Evolutionary conservation across 2,329 filamentous ascomycete species (phyloP).

Genomic region (Penicillium sp.): DNA sequence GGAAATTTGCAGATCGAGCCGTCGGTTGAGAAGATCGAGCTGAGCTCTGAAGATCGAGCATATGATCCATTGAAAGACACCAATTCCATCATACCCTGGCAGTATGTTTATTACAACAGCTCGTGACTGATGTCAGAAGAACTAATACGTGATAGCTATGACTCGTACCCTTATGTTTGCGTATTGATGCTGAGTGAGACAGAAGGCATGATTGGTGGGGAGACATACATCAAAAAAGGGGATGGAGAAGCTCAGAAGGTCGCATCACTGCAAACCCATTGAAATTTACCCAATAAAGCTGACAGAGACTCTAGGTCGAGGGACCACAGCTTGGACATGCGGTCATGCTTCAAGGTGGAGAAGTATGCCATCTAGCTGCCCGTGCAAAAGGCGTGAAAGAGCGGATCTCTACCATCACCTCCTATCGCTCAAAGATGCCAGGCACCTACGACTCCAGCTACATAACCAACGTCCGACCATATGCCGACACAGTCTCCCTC

Average conservation of each 20-base stretch:
- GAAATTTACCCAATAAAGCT: neutral
- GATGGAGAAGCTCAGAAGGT: slow-evolving; percentile 21
- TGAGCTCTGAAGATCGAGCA: slow-evolving; percentile 11
- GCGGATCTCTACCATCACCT: slow-evolving; percentile 30
- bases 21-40: slow-evolving; percentile 10
- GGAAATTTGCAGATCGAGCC: slow-evolving; percentile 20
- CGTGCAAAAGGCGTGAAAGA: slow-evolving; percentile 26
- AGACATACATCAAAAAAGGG: slow-evolving; percentile 29
- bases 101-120: slow-evolving; percentile 15
- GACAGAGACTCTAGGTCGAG: slow-evolving; percentile 4
- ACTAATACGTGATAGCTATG: slow-evolving; percentile 11
- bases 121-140: neutral
- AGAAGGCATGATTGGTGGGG: slow-evolving; percentile 30
- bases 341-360: slow-evolving; percentile 32
- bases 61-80: slow-evolving; percentile 22
- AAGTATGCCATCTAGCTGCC: slow-evolving; percentile 29
- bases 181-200: slow-evolving; percentile 35
- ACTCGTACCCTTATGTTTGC: slow-evolving; percentile 29
- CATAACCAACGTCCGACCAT: slow-evolving; percentile 25
- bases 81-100: slow-evolving; percentile 24
- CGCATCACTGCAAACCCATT: neutral
- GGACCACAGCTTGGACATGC: slow-evolving; percentile 23
- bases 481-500: slow-evolving; percentile 16
- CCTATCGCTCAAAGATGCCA: slow-evolving; percentile 23
- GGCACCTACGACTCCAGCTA: slow-evolving; percentile 24